A percentile compares a stretch with the other conserved stretches of the same genome.
phyloP scores from a whole-genome alignment of 192 early-diverging fungal species.

The Funneliformis mosseae region DNA sequence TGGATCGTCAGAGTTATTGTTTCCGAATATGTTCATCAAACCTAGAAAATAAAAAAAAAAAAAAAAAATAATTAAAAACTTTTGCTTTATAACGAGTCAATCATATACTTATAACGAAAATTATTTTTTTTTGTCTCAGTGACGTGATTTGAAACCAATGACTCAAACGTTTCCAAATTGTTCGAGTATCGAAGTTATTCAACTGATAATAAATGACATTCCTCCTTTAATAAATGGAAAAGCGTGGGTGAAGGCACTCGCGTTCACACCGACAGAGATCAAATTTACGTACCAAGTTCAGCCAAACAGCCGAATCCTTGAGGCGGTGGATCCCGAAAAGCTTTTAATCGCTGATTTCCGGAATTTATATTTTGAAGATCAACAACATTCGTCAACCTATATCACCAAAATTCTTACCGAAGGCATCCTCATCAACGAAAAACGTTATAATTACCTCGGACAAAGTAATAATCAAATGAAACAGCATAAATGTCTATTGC shows the following conservation, averaged over 20 bases:
- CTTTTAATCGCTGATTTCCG: not conserved
- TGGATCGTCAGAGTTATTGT: no score
- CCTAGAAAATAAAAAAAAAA: no score
- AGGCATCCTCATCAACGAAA: not conserved
- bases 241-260: not conserved
- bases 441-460: not conserved
- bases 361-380: not conserved
- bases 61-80: no score
- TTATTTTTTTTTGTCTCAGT: no score
- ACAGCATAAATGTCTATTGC: not conserved
- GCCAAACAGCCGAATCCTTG: not conserved
- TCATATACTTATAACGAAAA: no score
- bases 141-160: no score
- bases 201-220: no score
- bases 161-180: no score
- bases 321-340: not conserved
- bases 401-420: not conserved
- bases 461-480: conserved; percentile 1
- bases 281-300: conserved; percentile 8
- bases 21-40: no score
- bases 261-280: not conserved
- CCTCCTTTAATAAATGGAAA: not conserved
- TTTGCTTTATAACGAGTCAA: no score
- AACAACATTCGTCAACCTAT: not conserved
- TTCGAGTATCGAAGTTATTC: no score